A percentile compares a stretch with the other conserved stretches of the same genome.
Evolutionary conservation across 192 early-diverging fungal species (phyloP).

Genomic region (Entomortierella beljakovae): DNA sequence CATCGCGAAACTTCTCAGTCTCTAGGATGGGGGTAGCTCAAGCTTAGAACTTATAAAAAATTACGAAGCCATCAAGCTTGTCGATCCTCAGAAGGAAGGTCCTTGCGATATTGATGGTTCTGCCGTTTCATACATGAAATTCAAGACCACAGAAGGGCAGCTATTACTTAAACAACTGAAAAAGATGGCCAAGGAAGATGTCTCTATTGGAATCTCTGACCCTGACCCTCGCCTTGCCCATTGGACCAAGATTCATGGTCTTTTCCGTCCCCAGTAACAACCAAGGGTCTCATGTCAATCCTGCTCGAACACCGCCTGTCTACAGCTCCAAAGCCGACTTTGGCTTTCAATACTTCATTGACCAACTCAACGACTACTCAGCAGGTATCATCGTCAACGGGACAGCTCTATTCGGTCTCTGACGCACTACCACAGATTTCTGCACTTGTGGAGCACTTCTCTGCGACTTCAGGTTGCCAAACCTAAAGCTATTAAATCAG

Average conservation of each 20-base stretch:
- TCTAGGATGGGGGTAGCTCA: conserved; percentile 29
- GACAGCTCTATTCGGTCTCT: conserved; percentile 6
- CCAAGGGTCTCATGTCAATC: conserved; percentile 15
- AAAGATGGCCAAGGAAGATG: conserved; percentile 30
- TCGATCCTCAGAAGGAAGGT: conserved; percentile 28
- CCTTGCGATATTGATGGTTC: conserved; percentile 33
- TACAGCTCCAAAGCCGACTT: conserved; percentile 15
- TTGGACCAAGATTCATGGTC: conserved; percentile 26
- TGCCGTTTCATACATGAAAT: conserved; percentile 28
- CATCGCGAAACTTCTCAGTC: conserved; percentile 16
- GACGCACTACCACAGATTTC: conserved; percentile 2
- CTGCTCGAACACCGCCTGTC: conserved; percentile 15
- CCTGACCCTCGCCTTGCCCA: conserved; percentile 24
- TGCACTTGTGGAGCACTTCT: too few species aligned
- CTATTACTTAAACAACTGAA: conserved; percentile 23
- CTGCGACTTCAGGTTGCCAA: too few species aligned
- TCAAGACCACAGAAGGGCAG: conserved; percentile 24
- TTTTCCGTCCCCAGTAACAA: conserved; percentile 15
- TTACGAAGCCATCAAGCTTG: conserved; percentile 32
- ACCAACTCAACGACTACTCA: conserved; percentile 13
- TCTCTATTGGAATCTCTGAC: conserved; percentile 16
- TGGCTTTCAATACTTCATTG: conserved; percentile 19
- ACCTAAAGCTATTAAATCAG: too few species aligned
- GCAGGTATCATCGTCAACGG: conserved; percentile 18
- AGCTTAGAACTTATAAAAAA: conserved; percentile 16